These are phyloP conservation scores for Leavenworthia alabamica DNA, from an alignment of 345 rosid genomes.

Conservation along the genomic window DNA sequence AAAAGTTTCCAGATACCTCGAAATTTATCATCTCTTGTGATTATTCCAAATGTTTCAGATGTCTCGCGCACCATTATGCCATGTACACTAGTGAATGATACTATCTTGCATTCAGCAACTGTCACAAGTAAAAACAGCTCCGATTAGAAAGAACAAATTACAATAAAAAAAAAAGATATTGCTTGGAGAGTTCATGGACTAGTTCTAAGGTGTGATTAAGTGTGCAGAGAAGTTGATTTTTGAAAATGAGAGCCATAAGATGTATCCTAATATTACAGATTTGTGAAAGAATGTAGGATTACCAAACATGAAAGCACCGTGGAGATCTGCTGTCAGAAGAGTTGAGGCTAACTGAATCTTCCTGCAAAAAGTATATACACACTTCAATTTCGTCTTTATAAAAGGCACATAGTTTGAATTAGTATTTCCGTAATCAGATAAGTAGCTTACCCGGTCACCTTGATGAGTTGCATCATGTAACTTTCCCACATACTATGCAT, in stretches of 20 bases:
- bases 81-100: constrained; percentile 52
- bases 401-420: neutral
- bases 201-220: neutral
- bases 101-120: constrained; percentile 71
- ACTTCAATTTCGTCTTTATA: neutral
- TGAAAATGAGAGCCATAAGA: neutral
- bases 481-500: constrained; percentile 76
- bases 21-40: constrained; percentile 56
- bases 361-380: constrained; percentile 34
- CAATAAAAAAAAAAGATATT: neutral
- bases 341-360: constrained; percentile 43
- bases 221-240: neutral
- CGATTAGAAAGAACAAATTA: neutral
- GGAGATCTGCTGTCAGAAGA: constrained; percentile 57
- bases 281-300: neutral
- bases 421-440: neutral
- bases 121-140: constrained; percentile 19
- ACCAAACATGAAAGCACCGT: constrained; percentile 67
- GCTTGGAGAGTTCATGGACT: neutral
- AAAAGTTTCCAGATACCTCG: constrained; percentile 36
- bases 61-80: constrained; percentile 94
- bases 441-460: constrained; percentile 41
- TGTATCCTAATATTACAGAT: neutral
- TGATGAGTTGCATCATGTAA: constrained; percentile 49
- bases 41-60: constrained; percentile 74